Base-by-base conservation (phyloP, 306 rosid genomes). In the Lathyrus sativus region DNA sequence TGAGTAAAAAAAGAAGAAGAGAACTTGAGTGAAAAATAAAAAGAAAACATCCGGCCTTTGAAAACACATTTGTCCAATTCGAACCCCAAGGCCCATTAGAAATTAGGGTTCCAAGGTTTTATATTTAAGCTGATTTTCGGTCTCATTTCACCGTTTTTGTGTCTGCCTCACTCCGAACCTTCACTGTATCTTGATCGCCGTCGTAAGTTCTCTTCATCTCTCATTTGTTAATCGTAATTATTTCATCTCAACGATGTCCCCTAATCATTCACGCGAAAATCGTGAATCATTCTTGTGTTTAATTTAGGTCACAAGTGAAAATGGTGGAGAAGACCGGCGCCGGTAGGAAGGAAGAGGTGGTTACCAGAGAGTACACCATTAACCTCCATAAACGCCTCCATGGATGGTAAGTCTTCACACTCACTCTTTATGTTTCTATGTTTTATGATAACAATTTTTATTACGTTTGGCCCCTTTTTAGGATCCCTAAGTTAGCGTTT, bases 311-410 rank as follows among this genome's bases (percentile, higher is more conserved):
- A 62, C 41, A 46, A 38, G 67, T 12, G 74, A 85, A 51, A 73
- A 88, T 91, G 97, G 88, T 89, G 57, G 96, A 89, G 80, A 87
- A 85, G 74, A 75, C 56, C 56, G 26, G 73, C 11, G 82, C 81
- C 82, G 96, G 88, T 7, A 87, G 91, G 65, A 87, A 85, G 74
- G 97, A 91, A 54, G 91, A 91, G 81, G 96, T 91, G 35, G 97
- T 91, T 18, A 79, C 90, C 15, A 71, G 97, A 19, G 97, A 91
- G 78, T 91, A 83, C 83, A 91, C 97, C 84, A 85, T 91, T 75
- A 91, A 91, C 76, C 92, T 91, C 64, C 96, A 88, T 87, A 91
- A 88, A 71, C 91, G 96, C 62, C 69, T 91, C 19, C 96, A 91
- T 80, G 84, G 97, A 74, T 91, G 96, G 97, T 91, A 71, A 67